Evolutionary conservation across 331 rosid species (phyloP), one percentile per base, ranked within the genome.

Genomic region (Stylosanthes scabra): DNA sequence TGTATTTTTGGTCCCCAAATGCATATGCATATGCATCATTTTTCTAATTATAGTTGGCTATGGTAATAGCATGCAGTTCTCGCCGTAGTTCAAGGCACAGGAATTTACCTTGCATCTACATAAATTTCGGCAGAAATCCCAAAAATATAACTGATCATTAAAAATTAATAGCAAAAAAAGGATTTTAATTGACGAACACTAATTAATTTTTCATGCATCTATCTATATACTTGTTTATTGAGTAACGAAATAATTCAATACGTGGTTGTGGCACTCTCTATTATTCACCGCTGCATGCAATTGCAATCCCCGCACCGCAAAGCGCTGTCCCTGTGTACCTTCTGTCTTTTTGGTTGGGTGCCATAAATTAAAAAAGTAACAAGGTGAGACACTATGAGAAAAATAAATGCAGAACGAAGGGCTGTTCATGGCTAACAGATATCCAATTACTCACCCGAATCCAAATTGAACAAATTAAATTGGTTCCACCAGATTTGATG

Each of bases 231-330:
- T n/a, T n/a, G n/a, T n/a, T n/a, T n/a, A n/a, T n/a, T n/a, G n/a
- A n/a, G n/a, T n/a, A n/a, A n/a, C n/a, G n/a, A n/a, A n/a, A n/a
- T n/a, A n/a, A n/a, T n/a, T n/a, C n/a, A n/a, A n/a, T 20, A 20
- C 25, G 25, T 20, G 25, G 25, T 20, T 20, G 25, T 20, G 0
- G 25, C 25, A 20, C 25, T 20, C 25, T 20, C 25, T 20, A 20
- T 20, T 20, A 20, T 20, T 20, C 25, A 20, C 25, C 25, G 25
- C 25, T 1, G 31, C 8, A 11, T 11, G 49, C 10, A 8, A 7
- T 39, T 39, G 42, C 42, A 7, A 7, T 39, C 59, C 16, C 20
- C n/a, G n/a, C 82, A 56, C 82, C 55, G 75, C 63, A 42, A 37
- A 74, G 62, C 8, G 12, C 41, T 60, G 25, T 20, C 0, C 25